A percentile compares a stretch with the other conserved stretches of the same genome.
phyloP scores from a whole-genome alignment of 352 stramenopile species.

The Peronospora farinosa region DNA sequence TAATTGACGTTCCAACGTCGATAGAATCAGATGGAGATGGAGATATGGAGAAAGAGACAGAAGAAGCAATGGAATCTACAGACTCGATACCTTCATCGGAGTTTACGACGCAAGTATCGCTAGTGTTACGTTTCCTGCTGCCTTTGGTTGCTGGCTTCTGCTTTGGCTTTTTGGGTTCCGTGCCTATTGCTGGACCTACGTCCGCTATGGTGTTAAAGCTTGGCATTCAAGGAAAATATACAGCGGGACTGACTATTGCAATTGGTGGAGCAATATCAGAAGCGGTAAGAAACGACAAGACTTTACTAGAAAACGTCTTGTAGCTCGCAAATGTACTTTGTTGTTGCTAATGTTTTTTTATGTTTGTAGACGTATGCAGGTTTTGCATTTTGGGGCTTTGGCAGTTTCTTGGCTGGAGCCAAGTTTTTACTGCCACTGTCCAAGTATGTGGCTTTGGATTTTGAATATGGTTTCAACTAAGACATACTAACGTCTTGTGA shows the following conservation, averaged over 20 bases:
- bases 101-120: constrained; percentile 22
- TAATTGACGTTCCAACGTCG: constrained; percentile 1
- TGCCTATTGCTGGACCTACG: constrained; percentile 76
- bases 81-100: neutral
- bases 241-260: constrained; percentile 68
- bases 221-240: constrained; percentile 84
- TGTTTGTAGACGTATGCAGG: constrained; percentile 70
- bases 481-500: constrained; percentile 3
- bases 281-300: constrained; percentile 38
- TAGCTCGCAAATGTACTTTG: neutral
- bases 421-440: constrained; percentile 80
- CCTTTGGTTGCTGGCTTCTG: constrained; percentile 72
- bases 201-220: constrained; percentile 86
- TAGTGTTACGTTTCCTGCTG: constrained; percentile 57
- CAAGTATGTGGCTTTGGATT: constrained; percentile 48
- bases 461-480: neutral
- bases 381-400: constrained; percentile 87
- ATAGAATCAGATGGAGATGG: constrained; percentile 10
- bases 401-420: constrained; percentile 76
- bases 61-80: neutral
- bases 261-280: constrained; percentile 79
- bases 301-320: neutral
- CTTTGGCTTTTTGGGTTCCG: constrained; percentile 82
- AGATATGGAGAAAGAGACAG: constrained; percentile 12
- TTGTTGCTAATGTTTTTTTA: constrained; percentile 7